phyloP scores from a whole-genome alignment of 1,284 basidiomycete genomes.

The Gomphus bonarii region DNA sequence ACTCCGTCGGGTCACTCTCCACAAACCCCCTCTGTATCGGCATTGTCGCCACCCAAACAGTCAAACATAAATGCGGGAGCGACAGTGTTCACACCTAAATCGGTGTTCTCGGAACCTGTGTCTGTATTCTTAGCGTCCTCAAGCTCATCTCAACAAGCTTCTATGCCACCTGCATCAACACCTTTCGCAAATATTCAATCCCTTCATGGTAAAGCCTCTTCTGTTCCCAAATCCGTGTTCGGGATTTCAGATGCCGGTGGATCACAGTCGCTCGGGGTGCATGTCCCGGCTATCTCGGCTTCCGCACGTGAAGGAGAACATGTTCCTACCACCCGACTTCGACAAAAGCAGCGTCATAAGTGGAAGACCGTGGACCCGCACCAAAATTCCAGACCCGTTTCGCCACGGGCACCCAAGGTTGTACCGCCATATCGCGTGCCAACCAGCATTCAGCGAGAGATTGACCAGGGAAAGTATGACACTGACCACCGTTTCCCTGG shows the following conservation, averaged over 20 bases:
- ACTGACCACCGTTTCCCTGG: slow-evolving; percentile 2
- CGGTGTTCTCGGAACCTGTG: not conserved
- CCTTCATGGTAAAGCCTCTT: not conserved
- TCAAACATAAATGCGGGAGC: not conserved
- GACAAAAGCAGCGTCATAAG: not conserved
- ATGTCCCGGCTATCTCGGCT: not conserved
- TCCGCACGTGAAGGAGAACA: not conserved
- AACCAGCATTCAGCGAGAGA: not conserved
- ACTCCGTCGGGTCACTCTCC: not conserved
- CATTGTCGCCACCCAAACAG: not conserved
- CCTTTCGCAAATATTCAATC: not conserved
- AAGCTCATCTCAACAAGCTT: not conserved
- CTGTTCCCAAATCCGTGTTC: not conserved
- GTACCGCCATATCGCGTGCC: slow-evolving; percentile 3
- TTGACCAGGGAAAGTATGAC: slow-evolving; percentile 1
- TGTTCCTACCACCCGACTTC: not conserved
- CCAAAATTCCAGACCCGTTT: not conserved
- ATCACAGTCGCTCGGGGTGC: not conserved
- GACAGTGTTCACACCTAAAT: not conserved
- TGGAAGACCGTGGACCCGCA: not conserved
- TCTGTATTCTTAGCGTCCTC: not conserved
- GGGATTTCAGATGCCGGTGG: not conserved
- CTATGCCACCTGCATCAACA: not conserved
- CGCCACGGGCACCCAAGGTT: not conserved
- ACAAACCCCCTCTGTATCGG: not conserved